phyloP scores from a whole-genome alignment of 345 rosid species.

The Populus simonii region DNA sequence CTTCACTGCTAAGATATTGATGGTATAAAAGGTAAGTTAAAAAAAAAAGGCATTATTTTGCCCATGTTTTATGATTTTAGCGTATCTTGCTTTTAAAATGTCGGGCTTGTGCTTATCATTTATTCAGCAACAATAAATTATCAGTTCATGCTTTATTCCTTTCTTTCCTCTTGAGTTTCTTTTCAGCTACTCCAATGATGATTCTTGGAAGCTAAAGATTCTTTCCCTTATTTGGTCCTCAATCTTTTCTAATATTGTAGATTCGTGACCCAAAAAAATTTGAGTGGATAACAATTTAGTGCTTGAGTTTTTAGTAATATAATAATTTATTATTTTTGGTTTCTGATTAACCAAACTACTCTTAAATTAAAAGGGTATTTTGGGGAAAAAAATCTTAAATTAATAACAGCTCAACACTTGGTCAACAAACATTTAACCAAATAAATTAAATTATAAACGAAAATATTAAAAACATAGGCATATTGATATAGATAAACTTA shows the following conservation, averaged over 20 bases:
- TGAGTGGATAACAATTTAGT: no score
- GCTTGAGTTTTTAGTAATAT: not conserved
- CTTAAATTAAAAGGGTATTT: no score
- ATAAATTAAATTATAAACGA: no score
- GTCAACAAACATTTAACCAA: no score
- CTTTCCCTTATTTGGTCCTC: not conserved
- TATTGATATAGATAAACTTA: no score
- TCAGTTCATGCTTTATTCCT: conserved; percentile 3
- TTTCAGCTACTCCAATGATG: conserved; percentile 17
- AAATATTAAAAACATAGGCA: no score
- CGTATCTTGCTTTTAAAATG: conserved; percentile 15
- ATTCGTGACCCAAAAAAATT: not conserved
- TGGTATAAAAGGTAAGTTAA: not conserved
- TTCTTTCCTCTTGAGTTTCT: not conserved
- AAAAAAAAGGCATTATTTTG: not conserved
- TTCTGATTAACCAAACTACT: not conserved
- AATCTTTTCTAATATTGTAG: not conserved
- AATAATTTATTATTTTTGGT: not conserved
- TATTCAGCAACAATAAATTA: conserved; percentile 9
- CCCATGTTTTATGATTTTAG: not conserved
- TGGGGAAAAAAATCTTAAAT: no score
- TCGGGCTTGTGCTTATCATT: conserved; percentile 42
- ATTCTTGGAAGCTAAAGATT: conserved; percentile 11
- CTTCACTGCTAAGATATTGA: no score
- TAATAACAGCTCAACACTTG: no score